Conservation (phyloP, 1,284 basidiomycete species). For the Pseudozyma pruni region DNA sequence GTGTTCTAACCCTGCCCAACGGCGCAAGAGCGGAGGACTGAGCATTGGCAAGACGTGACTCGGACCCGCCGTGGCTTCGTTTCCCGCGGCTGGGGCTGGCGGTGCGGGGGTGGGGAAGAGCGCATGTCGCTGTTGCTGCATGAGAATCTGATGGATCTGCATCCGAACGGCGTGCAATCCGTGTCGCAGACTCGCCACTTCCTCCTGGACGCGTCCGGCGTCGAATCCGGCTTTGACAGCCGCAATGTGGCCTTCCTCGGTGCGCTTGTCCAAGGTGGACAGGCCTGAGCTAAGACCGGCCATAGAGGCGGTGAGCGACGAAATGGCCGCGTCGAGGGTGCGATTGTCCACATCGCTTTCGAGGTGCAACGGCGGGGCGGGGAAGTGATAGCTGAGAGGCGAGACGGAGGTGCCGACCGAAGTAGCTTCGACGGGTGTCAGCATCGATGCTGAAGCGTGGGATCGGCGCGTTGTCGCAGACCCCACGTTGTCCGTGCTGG, state of each 20-base stretch:
- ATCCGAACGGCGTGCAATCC: conserved; percentile 51
- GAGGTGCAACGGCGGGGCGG: neutral
- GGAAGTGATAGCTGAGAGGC: conserved; percentile 4
- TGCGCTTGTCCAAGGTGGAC: conserved; percentile 32
- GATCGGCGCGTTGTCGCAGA: conserved; percentile 7
- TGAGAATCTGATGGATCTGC: conserved; percentile 51
- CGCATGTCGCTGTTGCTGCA: conserved; percentile 44
- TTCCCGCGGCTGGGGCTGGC: neutral
- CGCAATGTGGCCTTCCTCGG: conserved; percentile 47
- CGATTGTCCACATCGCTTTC: conserved; percentile 18
- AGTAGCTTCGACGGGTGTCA: conserved; percentile 8
- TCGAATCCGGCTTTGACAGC: conserved; percentile 48
- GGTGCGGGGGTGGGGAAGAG: conserved; percentile 14
- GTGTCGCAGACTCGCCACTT: conserved; percentile 47
- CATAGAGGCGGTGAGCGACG: conserved; percentile 24
- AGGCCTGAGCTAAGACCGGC: conserved; percentile 20
- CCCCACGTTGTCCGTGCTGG: neutral
- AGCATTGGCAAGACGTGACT: conserved; percentile 18
- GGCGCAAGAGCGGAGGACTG: conserved; percentile 29
- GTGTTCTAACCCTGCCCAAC: conserved; percentile 45
- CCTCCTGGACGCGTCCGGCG: conserved; percentile 46
- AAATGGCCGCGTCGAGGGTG: conserved; percentile 28
- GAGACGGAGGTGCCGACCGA: conserved; percentile 3
- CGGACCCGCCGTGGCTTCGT: neutral
- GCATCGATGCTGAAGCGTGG: neutral